These are phyloP conservation scores for Suhomyces vadensis DNA, from an alignment of 805 yeast species.

Conservation along the genomic window DNA sequence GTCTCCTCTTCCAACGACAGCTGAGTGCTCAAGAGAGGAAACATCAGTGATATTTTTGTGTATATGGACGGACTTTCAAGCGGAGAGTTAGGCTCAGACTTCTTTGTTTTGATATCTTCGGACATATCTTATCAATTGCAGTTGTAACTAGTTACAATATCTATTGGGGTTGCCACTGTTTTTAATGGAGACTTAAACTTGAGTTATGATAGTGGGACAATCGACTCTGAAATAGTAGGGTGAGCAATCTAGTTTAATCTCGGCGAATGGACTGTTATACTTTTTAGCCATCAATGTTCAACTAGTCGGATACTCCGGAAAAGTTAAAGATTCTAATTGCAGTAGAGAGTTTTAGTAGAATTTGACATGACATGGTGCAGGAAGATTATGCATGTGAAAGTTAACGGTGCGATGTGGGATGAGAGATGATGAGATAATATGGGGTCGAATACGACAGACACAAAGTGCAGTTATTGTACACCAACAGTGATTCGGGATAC, in stretches of 20 bases:
- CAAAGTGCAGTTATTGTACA: too few species aligned
- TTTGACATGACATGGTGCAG: not conserved
- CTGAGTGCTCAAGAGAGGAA: not conserved
- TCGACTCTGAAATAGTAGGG: too few species aligned
- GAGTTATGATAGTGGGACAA: too few species aligned
- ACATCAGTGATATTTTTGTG: constrained; percentile 6
- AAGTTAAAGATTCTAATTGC: not conserved
- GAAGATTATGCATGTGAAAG: not conserved
- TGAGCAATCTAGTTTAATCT: too few species aligned
- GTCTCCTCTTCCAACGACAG: not conserved
- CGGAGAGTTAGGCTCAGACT: not conserved
- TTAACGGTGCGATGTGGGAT: not conserved
- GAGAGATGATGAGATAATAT: too few species aligned
- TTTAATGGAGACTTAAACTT: too few species aligned
- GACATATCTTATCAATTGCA: too few species aligned
- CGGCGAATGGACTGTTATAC: too few species aligned
- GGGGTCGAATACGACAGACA: too few species aligned
- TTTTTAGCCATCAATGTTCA: not conserved
- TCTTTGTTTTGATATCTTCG: not conserved
- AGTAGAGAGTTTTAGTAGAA: not conserved
- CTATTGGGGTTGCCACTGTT: too few species aligned
- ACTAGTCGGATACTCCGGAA: not conserved
- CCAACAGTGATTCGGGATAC: too few species aligned
- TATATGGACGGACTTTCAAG: constrained; percentile 7
- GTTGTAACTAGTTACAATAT: too few species aligned